These are phyloP conservation scores for Grosmannia penicillata DNA, from an alignment of 2,329 filamentous ascomycete genomes.

Conservation along the genomic window DNA sequence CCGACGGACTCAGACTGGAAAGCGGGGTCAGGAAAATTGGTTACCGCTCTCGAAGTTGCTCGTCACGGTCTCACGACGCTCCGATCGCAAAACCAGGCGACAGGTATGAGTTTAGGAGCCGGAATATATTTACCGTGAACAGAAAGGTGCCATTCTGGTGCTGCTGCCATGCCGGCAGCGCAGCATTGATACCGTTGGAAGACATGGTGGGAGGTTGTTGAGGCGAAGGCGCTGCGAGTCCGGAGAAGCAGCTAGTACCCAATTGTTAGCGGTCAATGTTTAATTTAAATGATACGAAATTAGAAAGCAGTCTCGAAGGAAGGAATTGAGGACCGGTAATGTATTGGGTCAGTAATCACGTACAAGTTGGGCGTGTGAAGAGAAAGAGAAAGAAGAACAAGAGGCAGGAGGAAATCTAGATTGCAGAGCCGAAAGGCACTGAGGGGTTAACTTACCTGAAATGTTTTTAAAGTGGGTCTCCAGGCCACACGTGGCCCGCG, in stretches of 20 bases:
- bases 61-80: too few relatives aligned
- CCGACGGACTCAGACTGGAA: conserved; percentile 71
- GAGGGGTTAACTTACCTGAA: too few relatives aligned
- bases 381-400: background rate
- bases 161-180: conserved; percentile 24
- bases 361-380: background rate
- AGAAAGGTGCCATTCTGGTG: conserved; percentile 60
- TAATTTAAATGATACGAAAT: too few relatives aligned
- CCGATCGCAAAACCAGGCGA: too few relatives aligned
- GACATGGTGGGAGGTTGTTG: conserved; percentile 24
- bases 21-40: background rate
- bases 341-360: too few relatives aligned
- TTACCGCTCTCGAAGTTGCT: too few relatives aligned
- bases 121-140: conserved; percentile 52
- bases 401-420: background rate
- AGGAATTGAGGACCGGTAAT: background rate
- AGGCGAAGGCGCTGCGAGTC: background rate
- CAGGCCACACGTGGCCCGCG: too few relatives aligned
- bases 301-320: too few relatives aligned
- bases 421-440: background rate
- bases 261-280: too few relatives aligned
- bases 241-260: too few relatives aligned
- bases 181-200: conserved; percentile 19
- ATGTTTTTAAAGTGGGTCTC: too few relatives aligned
- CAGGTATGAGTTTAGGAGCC: too few relatives aligned